A percentile compares a stretch with the other conserved stretches of the same genome.
Conservation (phyloP, 208 protist species). For the Eutreptiella sp. region DNA sequence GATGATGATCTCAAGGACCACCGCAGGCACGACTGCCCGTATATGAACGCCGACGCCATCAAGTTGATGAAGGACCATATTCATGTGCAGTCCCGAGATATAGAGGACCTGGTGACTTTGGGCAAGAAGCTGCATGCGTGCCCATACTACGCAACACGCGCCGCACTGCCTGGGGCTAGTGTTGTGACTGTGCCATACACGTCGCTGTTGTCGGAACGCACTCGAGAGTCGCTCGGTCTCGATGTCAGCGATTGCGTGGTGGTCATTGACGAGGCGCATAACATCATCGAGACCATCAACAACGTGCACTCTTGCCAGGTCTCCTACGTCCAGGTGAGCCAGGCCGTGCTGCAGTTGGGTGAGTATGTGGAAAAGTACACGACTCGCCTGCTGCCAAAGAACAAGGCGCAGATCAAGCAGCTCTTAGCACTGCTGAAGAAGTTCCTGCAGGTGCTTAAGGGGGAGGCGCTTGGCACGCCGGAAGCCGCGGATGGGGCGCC, state of each 20-base stretch:
- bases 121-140: slow-evolving; percentile 28
- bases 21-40: slow-evolving; percentile 28
- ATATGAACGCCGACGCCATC: slow-evolving; percentile 25
- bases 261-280: slow-evolving; percentile 91
- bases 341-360: slow-evolving; percentile 43
- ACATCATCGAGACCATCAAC: slow-evolving; percentile 83
- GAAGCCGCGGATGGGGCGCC: background rate
- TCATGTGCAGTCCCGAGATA: slow-evolving; percentile 33
- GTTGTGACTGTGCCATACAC: slow-evolving; percentile 26
- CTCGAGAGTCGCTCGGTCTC: slow-evolving; percentile 38
- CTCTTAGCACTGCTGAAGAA: slow-evolving; percentile 51
- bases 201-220: slow-evolving; percentile 10
- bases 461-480: too few relatives aligned
- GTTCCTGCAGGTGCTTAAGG: slow-evolving; percentile 28
- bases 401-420: slow-evolving; percentile 75
- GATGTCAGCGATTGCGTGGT: slow-evolving; percentile 64
- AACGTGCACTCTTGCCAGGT: slow-evolving; percentile 56
- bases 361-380: slow-evolving; percentile 64
- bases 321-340: slow-evolving; percentile 37
- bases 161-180: background rate
- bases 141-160: slow-evolving; percentile 27
- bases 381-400: slow-evolving; percentile 63
- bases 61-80: slow-evolving; percentile 18
- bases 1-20: background rate
- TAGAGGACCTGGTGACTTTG: slow-evolving; percentile 44